phyloP scores from a whole-genome alignment of 768 basidiomycete species.

The Pleurotus tuoliensis region DNA sequence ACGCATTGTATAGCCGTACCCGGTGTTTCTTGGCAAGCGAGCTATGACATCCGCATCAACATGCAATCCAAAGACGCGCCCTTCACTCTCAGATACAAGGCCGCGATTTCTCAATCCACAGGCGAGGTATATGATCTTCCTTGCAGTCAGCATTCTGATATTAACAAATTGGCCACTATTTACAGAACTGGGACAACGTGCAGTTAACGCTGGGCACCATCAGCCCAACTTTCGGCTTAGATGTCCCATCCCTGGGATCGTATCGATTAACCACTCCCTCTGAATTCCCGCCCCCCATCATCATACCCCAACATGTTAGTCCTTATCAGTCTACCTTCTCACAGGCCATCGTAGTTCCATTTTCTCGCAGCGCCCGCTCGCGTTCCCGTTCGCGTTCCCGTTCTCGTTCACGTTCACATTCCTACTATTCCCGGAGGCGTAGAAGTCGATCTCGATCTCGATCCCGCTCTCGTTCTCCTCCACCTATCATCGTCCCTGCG shows the following conservation, averaged over 20 bases:
- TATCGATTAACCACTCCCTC: constrained; percentile 30
- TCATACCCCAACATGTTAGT: neutral
- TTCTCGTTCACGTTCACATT: neutral
- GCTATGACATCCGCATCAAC: constrained; percentile 40
- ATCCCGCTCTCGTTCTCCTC: neutral
- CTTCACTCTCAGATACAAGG: constrained; percentile 37
- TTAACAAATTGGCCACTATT: neutral
- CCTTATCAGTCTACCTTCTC: neutral
- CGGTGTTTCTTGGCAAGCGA: constrained; percentile 32
- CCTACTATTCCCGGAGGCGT: neutral
- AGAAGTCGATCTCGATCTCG: neutral
- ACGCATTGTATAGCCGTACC: constrained; percentile 26
- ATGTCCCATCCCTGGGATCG: constrained; percentile 29
- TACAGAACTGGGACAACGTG: constrained; percentile 38
- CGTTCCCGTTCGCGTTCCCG: neutral
- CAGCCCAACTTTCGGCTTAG: constrained; percentile 35
- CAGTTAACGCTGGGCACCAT: constrained; percentile 40
- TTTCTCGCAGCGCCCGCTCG: neutral
- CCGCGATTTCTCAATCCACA: constrained; percentile 34
- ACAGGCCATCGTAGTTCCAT: neutral
- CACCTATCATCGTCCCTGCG: neutral
- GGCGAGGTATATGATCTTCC: constrained; percentile 30
- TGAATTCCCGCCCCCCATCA: too few species aligned
- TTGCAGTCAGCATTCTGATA: neutral
- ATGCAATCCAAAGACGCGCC: constrained; percentile 36